Base-by-base conservation (phyloP, 352 stramenopile genomes). In the Pythium volutum region DNA sequence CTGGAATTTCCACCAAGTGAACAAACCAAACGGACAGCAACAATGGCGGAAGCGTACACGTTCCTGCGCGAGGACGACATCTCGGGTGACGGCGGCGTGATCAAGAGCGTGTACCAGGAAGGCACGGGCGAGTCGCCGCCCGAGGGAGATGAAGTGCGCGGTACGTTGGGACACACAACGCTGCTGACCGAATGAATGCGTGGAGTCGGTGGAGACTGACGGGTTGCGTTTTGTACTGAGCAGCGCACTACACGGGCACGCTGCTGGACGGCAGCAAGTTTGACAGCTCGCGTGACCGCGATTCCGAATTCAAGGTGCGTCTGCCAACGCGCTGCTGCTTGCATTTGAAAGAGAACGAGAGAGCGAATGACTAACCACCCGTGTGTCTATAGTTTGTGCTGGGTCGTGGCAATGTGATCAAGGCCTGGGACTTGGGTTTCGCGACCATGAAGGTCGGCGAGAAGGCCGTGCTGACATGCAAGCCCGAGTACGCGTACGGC, bases 371-470 rank as follows among this genome's bases (percentile, higher is more conserved):
- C 15, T 27, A 50, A 47, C 16, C 52, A 29, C 36, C 14, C 8
- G n/a, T 43, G 36, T 41, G 46, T 31, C 50, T 52, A 22, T 54
- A 85, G 78, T 96, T 96, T 54, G 82, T 92, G 55, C 66, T 96
- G 38, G 86, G 86, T 61, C 90, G 91, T 54, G 87, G 85, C 66
- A 93, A 96, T 59, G 87, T 96, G 50, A 96, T 96, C 70, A 94
- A 93, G 73, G 87, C 82, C 34, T 96, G 87, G 87, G 87, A 96
- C 48, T 50, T 92, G 51, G 87, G 79, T 42, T 95, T 96, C 66
- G 85, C 92, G 20, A 96, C 89, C 38, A 99, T 99, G 96, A 96
- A 97, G 72, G 73, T 98, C 43, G 96, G 96, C 45, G 96, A 99
- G 82, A 97, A 97, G 77, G 94, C 94, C 3, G 77, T 97, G 57